Conservation (phyloP, 441 rosid species). For the Mallotus japonicus region DNA sequence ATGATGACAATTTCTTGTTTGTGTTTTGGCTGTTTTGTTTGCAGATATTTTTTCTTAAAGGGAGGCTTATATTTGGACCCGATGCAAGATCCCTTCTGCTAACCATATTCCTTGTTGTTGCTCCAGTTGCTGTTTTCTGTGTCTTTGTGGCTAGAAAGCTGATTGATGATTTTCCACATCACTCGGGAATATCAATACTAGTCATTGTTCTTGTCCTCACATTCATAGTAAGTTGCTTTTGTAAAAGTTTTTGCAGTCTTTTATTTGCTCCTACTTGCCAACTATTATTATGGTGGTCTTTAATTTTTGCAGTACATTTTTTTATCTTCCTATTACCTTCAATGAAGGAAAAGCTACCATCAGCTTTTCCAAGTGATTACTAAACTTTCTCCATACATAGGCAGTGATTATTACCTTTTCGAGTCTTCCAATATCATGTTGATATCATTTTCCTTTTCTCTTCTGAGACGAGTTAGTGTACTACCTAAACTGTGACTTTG, state of each 20-base stretch:
- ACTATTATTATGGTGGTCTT: neutral
- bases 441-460: neutral
- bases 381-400: neutral
- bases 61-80: constrained; percentile 94
- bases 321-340: neutral
- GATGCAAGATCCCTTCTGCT: constrained; percentile 76
- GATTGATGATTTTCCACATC: constrained; percentile 61
- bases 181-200: constrained; percentile 60
- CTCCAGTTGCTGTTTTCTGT: constrained; percentile 69
- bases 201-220: constrained; percentile 54
- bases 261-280: neutral
- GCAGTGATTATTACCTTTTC: neutral
- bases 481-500: neutral
- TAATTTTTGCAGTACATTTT: neutral
- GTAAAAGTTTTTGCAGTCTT: constrained; percentile 1
- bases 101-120: constrained; percentile 65
- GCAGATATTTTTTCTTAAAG: constrained; percentile 70
- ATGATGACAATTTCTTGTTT: constrained; percentile 13
- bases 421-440: neutral
- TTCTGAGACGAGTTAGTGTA: neutral
- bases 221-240: constrained; percentile 51
- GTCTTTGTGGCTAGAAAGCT: constrained; percentile 66
- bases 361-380: neutral
- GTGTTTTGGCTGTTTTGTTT: constrained; percentile 18
- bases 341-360: neutral